Base-by-base conservation (phyloP, 805 yeast genomes). In the Ogataea dorogensis region DNA sequence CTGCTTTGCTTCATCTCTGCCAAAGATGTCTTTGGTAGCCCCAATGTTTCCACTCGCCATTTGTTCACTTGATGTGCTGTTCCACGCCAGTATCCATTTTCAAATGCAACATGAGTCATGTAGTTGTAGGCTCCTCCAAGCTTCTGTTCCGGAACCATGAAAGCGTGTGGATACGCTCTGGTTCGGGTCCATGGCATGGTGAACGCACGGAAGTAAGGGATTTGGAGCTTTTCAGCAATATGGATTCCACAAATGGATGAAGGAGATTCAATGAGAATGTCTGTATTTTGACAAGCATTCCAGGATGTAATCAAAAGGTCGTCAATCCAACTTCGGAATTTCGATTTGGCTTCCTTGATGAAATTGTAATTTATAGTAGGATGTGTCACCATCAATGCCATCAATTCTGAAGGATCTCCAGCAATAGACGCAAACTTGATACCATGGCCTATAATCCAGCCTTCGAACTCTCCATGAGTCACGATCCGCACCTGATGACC, bases 171-270 rank as follows among this genome's bases (percentile, higher is more conserved):
- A 56, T 91, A 91, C 0, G 96, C 95, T 48, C 95, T 71, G 1
- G 98, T 89, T 43, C 95, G 65, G 0, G 97, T 86, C 98, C 98
- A 91, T 0, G 98, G 98, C 98, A 91, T 91, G 0, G 98, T 91
- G 56, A 91, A 91, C 0, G 97, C 97, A 51, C 97, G 70, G 66
- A 86, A 84, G 56, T 91, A 91, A 0, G 98, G 95, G 38, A 91
- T 83, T 14, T 79, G 76, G 40, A 91, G 61, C 1, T 94, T 95
- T 58, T 91, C 98, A 3, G 98, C 96, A 39, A 91, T 85, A 52
- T 91, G 98, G 30, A 89, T 75, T 7, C 98, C 98, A 11, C 84
- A 89, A 89, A 91, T 88, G 0, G 96, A 91, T 2, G 95, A 83
- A 0, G 98, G 98, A n/a, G 95, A 84, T 56, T 91, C 98, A 39